These are phyloP conservation scores for Aspergillus sojae DNA, from an alignment of 2,329 filamentous ascomycete genomes.

Conservation along the genomic window DNA sequence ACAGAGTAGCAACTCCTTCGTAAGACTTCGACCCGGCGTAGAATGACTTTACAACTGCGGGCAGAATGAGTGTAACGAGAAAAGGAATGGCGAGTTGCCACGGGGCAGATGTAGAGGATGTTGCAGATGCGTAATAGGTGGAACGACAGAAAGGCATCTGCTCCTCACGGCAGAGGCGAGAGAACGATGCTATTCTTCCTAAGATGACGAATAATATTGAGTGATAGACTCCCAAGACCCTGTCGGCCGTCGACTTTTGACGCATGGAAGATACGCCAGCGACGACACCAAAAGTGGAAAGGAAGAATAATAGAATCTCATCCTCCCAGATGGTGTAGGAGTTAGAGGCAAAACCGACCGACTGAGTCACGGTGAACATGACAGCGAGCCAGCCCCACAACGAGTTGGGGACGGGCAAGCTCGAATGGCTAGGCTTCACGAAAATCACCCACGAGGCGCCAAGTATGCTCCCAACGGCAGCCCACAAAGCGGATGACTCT, in stretches of 20 bases:
- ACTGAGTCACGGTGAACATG: slow-evolving; percentile 80
- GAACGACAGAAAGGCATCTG: slow-evolving; percentile 97
- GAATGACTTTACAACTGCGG: slow-evolving; percentile 79
- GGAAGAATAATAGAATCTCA: slow-evolving; percentile 87
- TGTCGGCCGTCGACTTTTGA: slow-evolving; percentile 66
- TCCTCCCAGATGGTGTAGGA: slow-evolving; percentile 99
- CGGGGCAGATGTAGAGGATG: slow-evolving; percentile 86
- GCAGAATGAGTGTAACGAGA: slow-evolving; percentile 70
- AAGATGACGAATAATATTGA: slow-evolving; percentile 80
- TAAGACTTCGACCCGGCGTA: slow-evolving; percentile 82
- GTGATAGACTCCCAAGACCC: slow-evolving; percentile 79
- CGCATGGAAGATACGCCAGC: slow-evolving; percentile 74
- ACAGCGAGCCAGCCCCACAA: slow-evolving; percentile 88
- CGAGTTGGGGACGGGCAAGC: slow-evolving; percentile 66
- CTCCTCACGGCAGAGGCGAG: slow-evolving; percentile 92
- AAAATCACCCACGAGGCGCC: slow-evolving; percentile 45
- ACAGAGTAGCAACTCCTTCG: slow-evolving; percentile 79
- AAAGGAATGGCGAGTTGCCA: slow-evolving; percentile 88
- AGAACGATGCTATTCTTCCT: slow-evolving; percentile 79
- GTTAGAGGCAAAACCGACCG: slow-evolving; percentile 93
- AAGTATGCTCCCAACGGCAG: slow-evolving; percentile 49
- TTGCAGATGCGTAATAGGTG: slow-evolving; percentile 90
- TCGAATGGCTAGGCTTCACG: slow-evolving; percentile 43
- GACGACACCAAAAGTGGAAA: slow-evolving; percentile 82
- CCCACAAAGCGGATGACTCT: slow-evolving; percentile 42